Evolutionary conservation across 495 filamentous ascomycete genomes (phyloP), one percentile per base, ranked within the genome.

Genomic region (Xylaria intraflava): DNA sequence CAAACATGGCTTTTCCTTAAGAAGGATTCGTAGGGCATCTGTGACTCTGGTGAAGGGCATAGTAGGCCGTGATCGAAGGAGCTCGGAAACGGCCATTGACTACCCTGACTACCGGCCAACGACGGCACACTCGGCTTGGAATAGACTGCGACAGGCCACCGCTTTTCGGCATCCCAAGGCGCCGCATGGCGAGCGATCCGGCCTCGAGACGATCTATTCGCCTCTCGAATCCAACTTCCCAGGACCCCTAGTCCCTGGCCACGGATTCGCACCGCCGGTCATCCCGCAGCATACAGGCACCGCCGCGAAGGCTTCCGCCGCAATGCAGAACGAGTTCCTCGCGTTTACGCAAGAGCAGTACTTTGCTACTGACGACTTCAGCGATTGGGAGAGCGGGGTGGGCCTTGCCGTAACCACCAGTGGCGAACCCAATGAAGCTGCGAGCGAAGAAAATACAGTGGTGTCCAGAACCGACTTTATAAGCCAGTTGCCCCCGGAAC

Each of bases 331-430:
- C 60, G 83, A 87, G 52, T 70, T 65, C 55, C 61, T 74, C 0
- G 48, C 43, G 7, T 47, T 52, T 19, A 44, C 51, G 14, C 53
- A 71, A 68, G 36, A 60, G 50, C 50, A 71, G 65, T 39, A 58
- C 45, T 29, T 53, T n/a, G 55, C 60, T 22, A 49, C 64, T 0
- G 64, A 72, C 12, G 65, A 71, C 8, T 64, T 64, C n/a, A 67
- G 72, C 52, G 86, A 90, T 62, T 76, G 81, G 26, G 87, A 90
- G 64, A 89, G 86, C 69, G 87, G 86, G n/a, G 86, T 91, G 50
- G 86, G 84, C 10, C 88, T 91, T 59, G 78, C 84, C n/a, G 58
- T 87, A 23, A 80, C 82, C 4, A 75, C 65, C 43, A 64, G 65
- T 17, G 67, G 72, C 14, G 73, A 73, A 5, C 74, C 81, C 29